phyloP scores from a whole-genome alignment of 1,284 basidiomycete species.

The Puccinia novopanici region DNA sequence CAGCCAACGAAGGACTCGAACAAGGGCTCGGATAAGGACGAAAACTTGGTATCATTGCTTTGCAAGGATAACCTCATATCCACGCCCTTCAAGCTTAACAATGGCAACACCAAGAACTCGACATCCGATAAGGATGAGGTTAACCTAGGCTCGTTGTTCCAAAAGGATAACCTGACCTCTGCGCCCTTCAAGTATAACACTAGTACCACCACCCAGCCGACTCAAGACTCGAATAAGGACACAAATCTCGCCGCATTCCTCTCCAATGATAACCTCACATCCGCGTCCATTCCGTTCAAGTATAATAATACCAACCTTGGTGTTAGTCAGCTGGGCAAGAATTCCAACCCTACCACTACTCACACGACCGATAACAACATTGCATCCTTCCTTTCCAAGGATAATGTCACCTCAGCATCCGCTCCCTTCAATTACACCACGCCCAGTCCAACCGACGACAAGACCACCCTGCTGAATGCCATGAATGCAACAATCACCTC shows the following conservation, averaged over 20 bases:
- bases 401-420: conserved; percentile 6
- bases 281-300: background rate
- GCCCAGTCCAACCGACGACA: background rate
- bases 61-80: background rate
- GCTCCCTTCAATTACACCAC: background rate
- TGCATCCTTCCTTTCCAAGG: background rate
- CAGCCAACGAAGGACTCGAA: background rate
- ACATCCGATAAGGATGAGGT: too few relatives aligned
- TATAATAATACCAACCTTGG: background rate
- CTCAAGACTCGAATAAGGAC: background rate
- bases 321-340: background rate
- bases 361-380: background rate
- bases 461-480: background rate
- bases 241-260: background rate
- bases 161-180: background rate
- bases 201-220: background rate
- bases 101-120: background rate
- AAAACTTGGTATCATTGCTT: too few relatives aligned
- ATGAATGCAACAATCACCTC: conserved; percentile 15
- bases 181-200: background rate
- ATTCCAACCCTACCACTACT: background rate
- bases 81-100: background rate
- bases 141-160: background rate
- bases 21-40: too few relatives aligned
- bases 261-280: background rate